These are phyloP conservation scores for Termitomyces sp. DNA, from an alignment of 768 basidiomycete species.

Conservation along the genomic window DNA sequence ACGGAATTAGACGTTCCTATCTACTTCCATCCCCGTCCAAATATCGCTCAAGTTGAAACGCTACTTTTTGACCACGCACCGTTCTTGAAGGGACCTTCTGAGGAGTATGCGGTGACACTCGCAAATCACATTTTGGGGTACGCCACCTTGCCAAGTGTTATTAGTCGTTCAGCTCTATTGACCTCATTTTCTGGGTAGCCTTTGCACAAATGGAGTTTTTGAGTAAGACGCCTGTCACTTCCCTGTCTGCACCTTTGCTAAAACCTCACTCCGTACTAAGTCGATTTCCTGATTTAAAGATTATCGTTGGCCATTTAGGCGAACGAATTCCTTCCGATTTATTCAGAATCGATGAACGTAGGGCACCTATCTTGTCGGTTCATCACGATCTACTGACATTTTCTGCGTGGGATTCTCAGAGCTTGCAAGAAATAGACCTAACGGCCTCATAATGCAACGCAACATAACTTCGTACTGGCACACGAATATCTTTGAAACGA, in stretches of 20 bases:
- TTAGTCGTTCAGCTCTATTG: background rate
- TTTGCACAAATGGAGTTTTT: slow-evolving; percentile 37
- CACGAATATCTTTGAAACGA: slow-evolving; percentile 37
- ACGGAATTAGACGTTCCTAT: slow-evolving; percentile 35
- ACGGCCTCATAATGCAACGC: slow-evolving; percentile 33
- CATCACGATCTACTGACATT: background rate
- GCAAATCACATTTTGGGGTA: slow-evolving; percentile 38
- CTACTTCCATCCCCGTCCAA: slow-evolving; percentile 33
- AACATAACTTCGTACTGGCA: slow-evolving; percentile 35
- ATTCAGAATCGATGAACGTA: slow-evolving; percentile 35
- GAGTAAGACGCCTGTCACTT: slow-evolving; percentile 21
- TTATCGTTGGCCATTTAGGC: slow-evolving; percentile 41
- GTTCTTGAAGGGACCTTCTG: slow-evolving; percentile 27
- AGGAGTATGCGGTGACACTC: slow-evolving; percentile 36
- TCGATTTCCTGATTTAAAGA: slow-evolving; percentile 36
- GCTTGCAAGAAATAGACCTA: slow-evolving; percentile 22
- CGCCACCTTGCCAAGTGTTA: background rate
- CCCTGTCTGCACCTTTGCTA: background rate
- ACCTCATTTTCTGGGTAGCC: slow-evolving; percentile 9
- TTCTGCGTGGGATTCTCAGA: slow-evolving; percentile 16
- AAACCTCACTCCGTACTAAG: slow-evolving; percentile 17
- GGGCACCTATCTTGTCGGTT: background rate
- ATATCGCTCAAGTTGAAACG: slow-evolving; percentile 22
- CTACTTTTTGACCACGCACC: slow-evolving; percentile 30
- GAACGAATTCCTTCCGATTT: slow-evolving; percentile 41